phyloP scores from a whole-genome alignment of 371 early-diverging fungal species.

The Mortierella sp. region DNA sequence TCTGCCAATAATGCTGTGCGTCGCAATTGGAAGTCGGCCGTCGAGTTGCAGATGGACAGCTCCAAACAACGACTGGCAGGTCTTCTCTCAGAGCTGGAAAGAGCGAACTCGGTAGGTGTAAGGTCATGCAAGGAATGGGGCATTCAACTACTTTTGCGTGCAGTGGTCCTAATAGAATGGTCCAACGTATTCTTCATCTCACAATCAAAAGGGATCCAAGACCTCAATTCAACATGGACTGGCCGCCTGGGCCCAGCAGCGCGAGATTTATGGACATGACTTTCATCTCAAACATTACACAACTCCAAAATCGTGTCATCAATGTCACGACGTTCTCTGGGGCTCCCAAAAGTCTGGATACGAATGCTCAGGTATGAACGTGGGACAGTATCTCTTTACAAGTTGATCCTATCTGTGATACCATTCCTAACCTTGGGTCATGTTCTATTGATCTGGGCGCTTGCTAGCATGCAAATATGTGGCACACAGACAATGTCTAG shows the following conservation, averaged over 20 bases:
- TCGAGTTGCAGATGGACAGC: conserved; percentile 51
- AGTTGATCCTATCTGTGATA: no score
- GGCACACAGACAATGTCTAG: conserved; percentile 51
- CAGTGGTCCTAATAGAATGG: no score
- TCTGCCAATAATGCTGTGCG: conserved; percentile 37
- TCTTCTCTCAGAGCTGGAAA: conserved; percentile 36
- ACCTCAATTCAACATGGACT: conserved; percentile 9
- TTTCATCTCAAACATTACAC: conserved; percentile 47
- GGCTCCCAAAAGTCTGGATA: conserved; percentile 54
- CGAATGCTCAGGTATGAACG: conserved; percentile 39
- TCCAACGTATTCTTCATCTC: no score
- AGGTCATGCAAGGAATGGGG: no score
- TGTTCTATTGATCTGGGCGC: no score
- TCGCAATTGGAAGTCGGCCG: conserved; percentile 51
- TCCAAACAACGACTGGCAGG: conserved; percentile 35
- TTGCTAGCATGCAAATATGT: conserved; percentile 46
- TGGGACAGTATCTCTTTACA: no score
- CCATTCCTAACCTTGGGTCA: no score
- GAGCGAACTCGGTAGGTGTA: conserved; percentile 28
- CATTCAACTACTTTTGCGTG: neutral
- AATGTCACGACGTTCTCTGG: conserved; percentile 53
- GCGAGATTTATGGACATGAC: conserved; percentile 43
- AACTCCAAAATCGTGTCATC: conserved; percentile 48
- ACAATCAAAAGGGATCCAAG: no score
- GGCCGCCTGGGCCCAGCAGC: conserved; percentile 30